Evolutionary conservation across 1,284 basidiomycete species (phyloP).

Genomic region (Hymenochaete sp.): DNA sequence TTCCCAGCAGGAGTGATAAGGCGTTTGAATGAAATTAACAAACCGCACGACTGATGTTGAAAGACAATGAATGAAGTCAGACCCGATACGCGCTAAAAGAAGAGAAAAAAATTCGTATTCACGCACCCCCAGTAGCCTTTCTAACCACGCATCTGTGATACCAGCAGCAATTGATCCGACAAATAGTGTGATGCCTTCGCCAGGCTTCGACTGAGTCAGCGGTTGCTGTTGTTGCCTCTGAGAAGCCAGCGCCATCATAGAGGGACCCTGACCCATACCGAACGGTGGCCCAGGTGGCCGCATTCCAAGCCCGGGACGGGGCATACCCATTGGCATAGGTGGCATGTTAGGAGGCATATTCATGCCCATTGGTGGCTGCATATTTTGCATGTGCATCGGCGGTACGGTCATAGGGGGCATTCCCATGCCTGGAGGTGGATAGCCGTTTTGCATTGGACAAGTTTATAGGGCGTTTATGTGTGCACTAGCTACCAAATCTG

Average conservation of each 20-base stretch:
- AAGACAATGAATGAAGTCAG: slow-evolving; percentile 7
- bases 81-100: slow-evolving; percentile 2
- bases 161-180: slow-evolving; percentile 94
- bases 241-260: slow-evolving; percentile 78
- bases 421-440: no score
- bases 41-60: slow-evolving; percentile 76
- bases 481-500: background rate
- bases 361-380: slow-evolving; percentile 3
- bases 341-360: slow-evolving; percentile 9
- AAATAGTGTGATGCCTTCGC: slow-evolving; percentile 67
- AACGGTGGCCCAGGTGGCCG: slow-evolving; percentile 75
- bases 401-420: no score
- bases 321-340: slow-evolving; percentile 30
- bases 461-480: background rate
- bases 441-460: background rate
- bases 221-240: slow-evolving; percentile 59
- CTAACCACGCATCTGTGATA: slow-evolving; percentile 74
- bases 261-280: slow-evolving; percentile 81
- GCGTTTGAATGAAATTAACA: slow-evolving; percentile 80
- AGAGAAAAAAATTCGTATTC: background rate
- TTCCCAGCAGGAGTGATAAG: slow-evolving; percentile 84
- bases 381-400: slow-evolving; percentile 5
- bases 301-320: slow-evolving; percentile 76
- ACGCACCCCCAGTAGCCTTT: slow-evolving; percentile 69
- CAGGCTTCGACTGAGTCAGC: slow-evolving; percentile 36